A percentile compares a stretch with the other conserved stretches of the same genome.
Evolutionary conservation across 73 alveolate genomes (phyloP).

Genomic region (Paramecium tetraurelia): DNA sequence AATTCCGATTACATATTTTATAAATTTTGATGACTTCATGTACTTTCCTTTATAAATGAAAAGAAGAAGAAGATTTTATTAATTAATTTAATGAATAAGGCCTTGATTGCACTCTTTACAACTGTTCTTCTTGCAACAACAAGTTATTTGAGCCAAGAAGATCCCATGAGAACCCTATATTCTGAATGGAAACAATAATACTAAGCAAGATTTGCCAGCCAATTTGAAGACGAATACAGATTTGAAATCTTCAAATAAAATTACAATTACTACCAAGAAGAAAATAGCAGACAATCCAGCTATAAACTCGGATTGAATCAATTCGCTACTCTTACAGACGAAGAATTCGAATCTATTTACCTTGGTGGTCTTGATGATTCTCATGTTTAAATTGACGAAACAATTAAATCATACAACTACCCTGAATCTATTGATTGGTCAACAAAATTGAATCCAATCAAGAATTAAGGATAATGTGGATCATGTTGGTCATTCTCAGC

Average conservation of each 20-base stretch:
- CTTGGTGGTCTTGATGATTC: constrained; percentile 6
- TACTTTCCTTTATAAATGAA: neutral
- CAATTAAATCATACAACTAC: neutral
- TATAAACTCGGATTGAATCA: constrained; percentile 64
- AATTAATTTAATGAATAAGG: neutral
- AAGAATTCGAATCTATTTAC: constrained; percentile 30
- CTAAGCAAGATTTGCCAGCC: neutral
- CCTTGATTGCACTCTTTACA: neutral
- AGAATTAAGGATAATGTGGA: constrained; percentile 67
- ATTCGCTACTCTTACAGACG: constrained; percentile 62
- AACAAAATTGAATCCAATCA: constrained; percentile 61
- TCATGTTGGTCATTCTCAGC: constrained; percentile 71
- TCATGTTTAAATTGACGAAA: neutral
- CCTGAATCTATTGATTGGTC: constrained; percentile 25
- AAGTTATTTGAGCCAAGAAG: neutral
- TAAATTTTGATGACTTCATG: constrained; percentile 30
- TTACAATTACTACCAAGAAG: neutral
- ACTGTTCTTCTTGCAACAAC: neutral
- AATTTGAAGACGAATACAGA: constrained; percentile 38
- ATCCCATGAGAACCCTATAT: neutral
- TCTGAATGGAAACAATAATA: neutral
- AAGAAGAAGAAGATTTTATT: neutral
- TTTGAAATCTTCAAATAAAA: neutral
- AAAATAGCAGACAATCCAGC: neutral
- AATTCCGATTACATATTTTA: neutral